Conservation (phyloP, 805 yeast species). For the Starmerella floricola region DNA sequence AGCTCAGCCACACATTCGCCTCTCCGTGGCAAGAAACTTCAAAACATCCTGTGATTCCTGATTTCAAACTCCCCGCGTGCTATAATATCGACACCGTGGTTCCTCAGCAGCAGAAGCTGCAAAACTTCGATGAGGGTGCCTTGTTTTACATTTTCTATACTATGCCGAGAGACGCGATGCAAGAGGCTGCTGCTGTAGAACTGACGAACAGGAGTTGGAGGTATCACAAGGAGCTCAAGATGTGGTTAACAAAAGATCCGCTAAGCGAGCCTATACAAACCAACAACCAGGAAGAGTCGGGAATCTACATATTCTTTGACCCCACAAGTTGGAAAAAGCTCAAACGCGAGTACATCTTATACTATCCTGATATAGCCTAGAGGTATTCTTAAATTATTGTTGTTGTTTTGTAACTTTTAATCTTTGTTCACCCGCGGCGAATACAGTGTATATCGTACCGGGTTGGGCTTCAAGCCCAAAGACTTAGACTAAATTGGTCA, state of each 20-base stretch:
- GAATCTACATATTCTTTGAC: slow-evolving; percentile 87
- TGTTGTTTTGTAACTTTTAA: neutral
- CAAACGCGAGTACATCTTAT: slow-evolving; percentile 52
- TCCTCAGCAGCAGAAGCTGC: slow-evolving; percentile 35
- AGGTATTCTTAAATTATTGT: no score
- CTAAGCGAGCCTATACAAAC: slow-evolving; percentile 74
- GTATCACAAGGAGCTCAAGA: slow-evolving; percentile 86
- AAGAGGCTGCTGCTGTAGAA: slow-evolving; percentile 87
- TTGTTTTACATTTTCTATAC: slow-evolving; percentile 86
- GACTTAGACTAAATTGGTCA: no score
- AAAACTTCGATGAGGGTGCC: slow-evolving; percentile 72
- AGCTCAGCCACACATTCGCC: slow-evolving; percentile 54
- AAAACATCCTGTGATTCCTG: slow-evolving; percentile 80
- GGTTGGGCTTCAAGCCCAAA: no score
- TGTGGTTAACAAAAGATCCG: slow-evolving; percentile 93
- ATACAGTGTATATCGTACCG: no score
- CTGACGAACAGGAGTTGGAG: slow-evolving; percentile 91
- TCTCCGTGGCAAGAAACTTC: slow-evolving; percentile 95
- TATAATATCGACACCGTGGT: slow-evolving; percentile 34
- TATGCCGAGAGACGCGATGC: slow-evolving; percentile 83
- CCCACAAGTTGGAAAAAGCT: slow-evolving; percentile 94
- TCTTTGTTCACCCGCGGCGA: no score
- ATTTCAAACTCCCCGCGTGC: slow-evolving; percentile 53
- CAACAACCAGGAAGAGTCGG: slow-evolving; percentile 77
- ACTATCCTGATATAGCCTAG: slow-evolving; percentile 53